Percentiles rank a stretch among this genome's conserved stretches.
Evolutionary conservation across 2,329 filamentous ascomycete species (phyloP).

Genomic region (Gnomoniopsis sp.): DNA sequence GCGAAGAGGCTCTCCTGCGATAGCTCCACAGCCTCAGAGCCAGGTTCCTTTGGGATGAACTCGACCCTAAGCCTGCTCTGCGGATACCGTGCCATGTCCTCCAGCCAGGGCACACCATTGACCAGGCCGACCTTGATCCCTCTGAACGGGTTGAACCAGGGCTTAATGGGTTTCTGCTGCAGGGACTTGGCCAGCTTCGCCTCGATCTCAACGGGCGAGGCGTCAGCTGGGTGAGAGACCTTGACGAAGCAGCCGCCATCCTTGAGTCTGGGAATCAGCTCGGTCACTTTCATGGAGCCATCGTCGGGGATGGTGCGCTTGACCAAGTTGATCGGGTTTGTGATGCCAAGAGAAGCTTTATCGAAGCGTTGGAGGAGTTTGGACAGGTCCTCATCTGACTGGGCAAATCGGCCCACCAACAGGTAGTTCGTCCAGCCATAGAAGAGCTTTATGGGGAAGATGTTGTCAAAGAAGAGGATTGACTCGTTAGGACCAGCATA

Average conservation of each 20-base stretch:
- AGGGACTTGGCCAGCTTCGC: slow-evolving; percentile 58
- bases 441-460: slow-evolving; percentile 75
- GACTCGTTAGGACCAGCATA: slow-evolving; percentile 71
- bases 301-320: slow-evolving; percentile 58
- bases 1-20: slow-evolving; percentile 85
- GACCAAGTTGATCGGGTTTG: slow-evolving; percentile 52
- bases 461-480: slow-evolving; percentile 86
- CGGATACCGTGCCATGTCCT: slow-evolving; percentile 72
- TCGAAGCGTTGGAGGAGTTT: slow-evolving; percentile 51
- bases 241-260: slow-evolving; percentile 95
- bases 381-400: slow-evolving; percentile 45
- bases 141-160: slow-evolving; percentile 86
- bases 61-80: slow-evolving; percentile 75
- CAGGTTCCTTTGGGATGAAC: slow-evolving; percentile 72
- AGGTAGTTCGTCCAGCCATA: slow-evolving; percentile 21
- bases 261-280: slow-evolving; percentile 79
- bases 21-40: slow-evolving; percentile 70
- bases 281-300: slow-evolving; percentile 63
- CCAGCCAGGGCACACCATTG: slow-evolving; percentile 84
- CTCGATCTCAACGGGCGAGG: slow-evolving; percentile 19
- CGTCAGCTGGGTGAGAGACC: slow-evolving; percentile 53
- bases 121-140: slow-evolving; percentile 71
- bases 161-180: slow-evolving; percentile 67
- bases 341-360: slow-evolving; percentile 43
- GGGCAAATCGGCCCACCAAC: slow-evolving; percentile 44